These are phyloP conservation scores for Geotrichum carabidarum DNA, from an alignment of 1,139 yeast genomes.

Conservation along the genomic window DNA sequence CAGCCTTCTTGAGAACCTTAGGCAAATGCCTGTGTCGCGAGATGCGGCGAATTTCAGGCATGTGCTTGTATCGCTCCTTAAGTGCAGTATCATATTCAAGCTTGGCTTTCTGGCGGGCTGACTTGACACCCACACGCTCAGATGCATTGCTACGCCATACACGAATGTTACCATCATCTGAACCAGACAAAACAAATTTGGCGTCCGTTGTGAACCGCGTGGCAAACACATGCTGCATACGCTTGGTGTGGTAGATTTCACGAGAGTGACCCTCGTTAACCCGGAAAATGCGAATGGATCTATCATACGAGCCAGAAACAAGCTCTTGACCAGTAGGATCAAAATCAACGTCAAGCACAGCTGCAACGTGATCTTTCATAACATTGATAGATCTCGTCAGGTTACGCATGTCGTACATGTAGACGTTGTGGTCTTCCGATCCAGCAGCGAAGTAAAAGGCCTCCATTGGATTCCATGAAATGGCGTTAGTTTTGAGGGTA, in stretches of 20 bases:
- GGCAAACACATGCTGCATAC: conserved; percentile 93
- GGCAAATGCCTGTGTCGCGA: conserved; percentile 91
- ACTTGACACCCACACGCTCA: conserved; percentile 75
- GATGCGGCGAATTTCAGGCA: conserved; percentile 94
- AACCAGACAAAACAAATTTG: conserved; percentile 79
- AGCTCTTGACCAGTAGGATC: conserved; percentile 96
- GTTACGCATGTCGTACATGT: conserved; percentile 94
- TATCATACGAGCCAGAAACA: conserved; percentile 93
- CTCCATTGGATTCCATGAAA: conserved; percentile 97
- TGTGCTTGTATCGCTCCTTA: conserved; percentile 85
- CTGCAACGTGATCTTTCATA: conserved; percentile 93
- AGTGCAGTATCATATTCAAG: conserved; percentile 86
- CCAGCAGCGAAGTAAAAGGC: conserved; percentile 91
- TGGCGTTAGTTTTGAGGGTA: conserved; percentile 72
- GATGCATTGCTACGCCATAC: conserved; percentile 87
- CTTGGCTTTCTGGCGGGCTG: conserved; percentile 73
- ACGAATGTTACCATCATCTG: conserved; percentile 93
- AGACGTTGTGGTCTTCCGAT: conserved; percentile 90
- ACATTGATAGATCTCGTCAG: conserved; percentile 73
- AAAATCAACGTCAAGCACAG: conserved; percentile 90
- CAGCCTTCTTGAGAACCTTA: conserved; percentile 75
- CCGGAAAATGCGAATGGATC: conserved; percentile 77
- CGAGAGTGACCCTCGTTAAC: conserved; percentile 83
- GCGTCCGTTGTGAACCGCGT: conserved; percentile 84
- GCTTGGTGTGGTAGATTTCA: conserved; percentile 90